phyloP scores from a whole-genome alignment of 768 basidiomycete genomes.

The Auricularia sp. region DNA sequence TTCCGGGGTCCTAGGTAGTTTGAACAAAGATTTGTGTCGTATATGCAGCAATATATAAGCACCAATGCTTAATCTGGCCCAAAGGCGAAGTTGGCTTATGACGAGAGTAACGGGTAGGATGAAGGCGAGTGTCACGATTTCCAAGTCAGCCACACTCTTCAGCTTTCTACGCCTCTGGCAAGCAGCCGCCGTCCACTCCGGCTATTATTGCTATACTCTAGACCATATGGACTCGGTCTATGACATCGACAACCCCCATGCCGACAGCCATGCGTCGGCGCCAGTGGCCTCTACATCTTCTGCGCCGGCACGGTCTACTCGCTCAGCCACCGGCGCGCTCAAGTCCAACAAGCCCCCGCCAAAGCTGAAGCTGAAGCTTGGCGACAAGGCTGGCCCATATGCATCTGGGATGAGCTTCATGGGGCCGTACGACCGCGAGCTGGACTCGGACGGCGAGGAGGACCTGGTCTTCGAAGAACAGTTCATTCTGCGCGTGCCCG shows the following conservation, averaged over 20 bases:
- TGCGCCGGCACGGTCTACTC: background rate
- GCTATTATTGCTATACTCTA: no score
- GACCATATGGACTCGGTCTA: background rate
- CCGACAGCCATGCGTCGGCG: background rate
- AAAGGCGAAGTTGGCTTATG: no score
- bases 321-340: background rate
- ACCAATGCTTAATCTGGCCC: no score
- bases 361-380: conserved; percentile 81
- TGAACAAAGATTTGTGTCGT: no score
- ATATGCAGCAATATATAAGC: no score
- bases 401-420: conserved; percentile 82
- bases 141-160: no score
- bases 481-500: conserved; percentile 83
- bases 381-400: conserved; percentile 71
- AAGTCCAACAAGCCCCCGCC: conserved; percentile 40
- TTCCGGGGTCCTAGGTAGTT: no score
- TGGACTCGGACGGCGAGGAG: conserved; percentile 87
- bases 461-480: conserved; percentile 95
- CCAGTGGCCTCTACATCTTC: background rate
- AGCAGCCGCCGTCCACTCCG: no score
- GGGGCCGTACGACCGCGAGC: conserved; percentile 85
- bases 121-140: no score
- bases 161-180: no score
- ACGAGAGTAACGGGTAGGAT: no score
- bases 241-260: background rate